Base-by-base conservation (phyloP, 768 basidiomycete genomes). In the Mycena sanguinolenta region DNA sequence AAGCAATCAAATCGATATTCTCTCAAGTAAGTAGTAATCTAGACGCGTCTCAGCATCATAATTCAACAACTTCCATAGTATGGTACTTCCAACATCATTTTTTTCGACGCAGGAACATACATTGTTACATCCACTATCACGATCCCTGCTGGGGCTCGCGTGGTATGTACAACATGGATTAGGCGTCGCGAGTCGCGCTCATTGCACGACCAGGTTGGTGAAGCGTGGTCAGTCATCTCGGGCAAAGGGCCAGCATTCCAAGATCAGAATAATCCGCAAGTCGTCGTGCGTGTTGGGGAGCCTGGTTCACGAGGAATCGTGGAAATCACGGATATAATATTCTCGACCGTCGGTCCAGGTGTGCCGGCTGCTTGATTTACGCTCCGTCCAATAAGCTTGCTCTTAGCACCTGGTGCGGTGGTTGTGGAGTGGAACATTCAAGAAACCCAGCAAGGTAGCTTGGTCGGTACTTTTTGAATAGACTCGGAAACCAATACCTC, bases 51-150 rank as follows among this genome's bases (percentile, higher is more conserved):
- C 25, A 59, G 30, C n/a, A 25, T n/a, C n/a, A n/a, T n/a, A 28
- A 17, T 50, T 36, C 44, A 9, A 0, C 2, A 4, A 4, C 38
- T 52, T 34, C 53, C 54, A 14, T 67, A 94, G 92, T 92, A 84
- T 76, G 82, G 90, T 25, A 90, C 90, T 7, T 90, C 90, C 82
- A 94, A 92, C 77, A 91, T 95, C 75, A 90, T 95, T 57, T 95
- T 93, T 83, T 89, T 95, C 75, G 94, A 95, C 74, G 91, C 92
- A 12, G 90, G 90, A 21, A 86, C 84, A 6, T 91, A 90, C 71
- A 70, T 88, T 42, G 85, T 90, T 28, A 85, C 87, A 2, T 82
- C 82, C 6, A 91, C 90, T 2, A 68, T 91, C 21, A 84, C 82
- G 3, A 88, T 91, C 59, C 90, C 90, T 7, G 85, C 86, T 16